Percentiles rank a stretch among this genome's conserved stretches.
These are phyloP conservation scores for Microbotryum scabiosae DNA, from an alignment of 1,284 basidiomycete species.

Conservation along the genomic window DNA sequence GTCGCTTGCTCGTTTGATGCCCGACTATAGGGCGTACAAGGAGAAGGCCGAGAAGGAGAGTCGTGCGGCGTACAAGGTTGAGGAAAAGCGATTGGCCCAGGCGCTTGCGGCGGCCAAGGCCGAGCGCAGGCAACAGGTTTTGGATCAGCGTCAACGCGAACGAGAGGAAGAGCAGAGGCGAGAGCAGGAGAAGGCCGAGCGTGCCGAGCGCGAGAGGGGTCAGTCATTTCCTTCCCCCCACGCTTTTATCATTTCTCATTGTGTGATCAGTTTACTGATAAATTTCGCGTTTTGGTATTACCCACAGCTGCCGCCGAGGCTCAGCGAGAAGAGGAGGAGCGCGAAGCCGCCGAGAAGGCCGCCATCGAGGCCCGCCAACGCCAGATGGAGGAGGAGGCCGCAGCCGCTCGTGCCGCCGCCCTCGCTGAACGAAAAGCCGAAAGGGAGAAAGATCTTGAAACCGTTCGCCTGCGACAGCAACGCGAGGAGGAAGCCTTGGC, in stretches of 20 bases:
- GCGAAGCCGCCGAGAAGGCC: constrained; percentile 53
- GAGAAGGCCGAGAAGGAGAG: constrained; percentile 80
- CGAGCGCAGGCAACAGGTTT: constrained; percentile 36
- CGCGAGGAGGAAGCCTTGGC: constrained; percentile 65
- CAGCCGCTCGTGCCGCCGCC: constrained; percentile 55
- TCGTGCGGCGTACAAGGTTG: constrained; percentile 54
- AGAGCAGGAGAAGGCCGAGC: constrained; percentile 2
- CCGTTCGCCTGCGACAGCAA: constrained; percentile 52
- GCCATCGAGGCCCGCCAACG: constrained; percentile 49
- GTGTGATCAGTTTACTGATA: too few relatives aligned
- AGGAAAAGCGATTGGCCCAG: constrained; percentile 21
- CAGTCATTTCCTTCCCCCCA: neutral
- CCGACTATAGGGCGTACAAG: constrained; percentile 60
- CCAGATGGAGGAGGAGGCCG: constrained; percentile 45
- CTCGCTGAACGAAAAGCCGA: constrained; percentile 48
- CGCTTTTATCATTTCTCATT: neutral
- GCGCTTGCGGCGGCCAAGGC: constrained; percentile 31
- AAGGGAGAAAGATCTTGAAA: constrained; percentile 56
- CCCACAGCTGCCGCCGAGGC: constrained; percentile 13
- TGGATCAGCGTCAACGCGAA: constrained; percentile 39
- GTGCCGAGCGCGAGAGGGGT: constrained; percentile 20
- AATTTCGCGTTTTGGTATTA: too few relatives aligned
- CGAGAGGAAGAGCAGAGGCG: constrained; percentile 4
- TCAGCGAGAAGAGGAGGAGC: constrained; percentile 37
- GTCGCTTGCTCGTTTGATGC: constrained; percentile 64